Evolutionary conservation across 176 grass and related monocot species (phyloP), one percentile per base, ranked within the genome.

Genomic region (Triticum dicoccoides): DNA sequence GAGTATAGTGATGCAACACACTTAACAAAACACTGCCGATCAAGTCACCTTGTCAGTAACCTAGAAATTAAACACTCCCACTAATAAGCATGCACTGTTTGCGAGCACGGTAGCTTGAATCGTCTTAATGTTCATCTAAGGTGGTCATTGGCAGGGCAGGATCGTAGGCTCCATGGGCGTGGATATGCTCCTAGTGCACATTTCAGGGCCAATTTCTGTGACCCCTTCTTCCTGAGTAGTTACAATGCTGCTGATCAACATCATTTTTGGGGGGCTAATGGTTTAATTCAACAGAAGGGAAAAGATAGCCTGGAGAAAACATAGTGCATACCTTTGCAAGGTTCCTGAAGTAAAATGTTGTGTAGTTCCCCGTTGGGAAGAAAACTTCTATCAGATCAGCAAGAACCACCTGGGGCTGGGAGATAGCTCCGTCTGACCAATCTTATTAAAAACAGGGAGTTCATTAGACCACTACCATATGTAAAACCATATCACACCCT

Each of bases 401-500:
- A 90, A 99, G 82, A 86, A 94, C 97, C 83, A 97, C 30, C 83
- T 99, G 94, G 5, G 97, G 92, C 80, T 99, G 97, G 38, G 94
- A 91, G 52, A 99, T 87, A 68, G 97, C 94, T 91, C 97, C 94
- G 79, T 99, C 90, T 34, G 88, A 91, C 97, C 97, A 99, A 87
- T 99, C 94, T 99, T 99, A 82, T 78, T 74, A 5, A 9, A 88
- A 83, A 35, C 45, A 34, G 34, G 69, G 82, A 82, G 68, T 61
- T 9, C 9, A 23, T 88, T 83, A 88, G 56, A 35, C 10, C 3
- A 65, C 72, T 80, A 14, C 41, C 25, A 85, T 70, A 70, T 12
- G 9, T 82, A 21, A 64, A 90, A 83, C 3, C 6, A 67, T 15
- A 32, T 45, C 65, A 33, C 4, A 29, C 5, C 13, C 9, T 68